Percentiles rank a stretch among this genome's conserved stretches.
phyloP scores from a whole-genome alignment of 2,329 filamentous ascomycete genomes.

The Ustilaginoidea virens region DNA sequence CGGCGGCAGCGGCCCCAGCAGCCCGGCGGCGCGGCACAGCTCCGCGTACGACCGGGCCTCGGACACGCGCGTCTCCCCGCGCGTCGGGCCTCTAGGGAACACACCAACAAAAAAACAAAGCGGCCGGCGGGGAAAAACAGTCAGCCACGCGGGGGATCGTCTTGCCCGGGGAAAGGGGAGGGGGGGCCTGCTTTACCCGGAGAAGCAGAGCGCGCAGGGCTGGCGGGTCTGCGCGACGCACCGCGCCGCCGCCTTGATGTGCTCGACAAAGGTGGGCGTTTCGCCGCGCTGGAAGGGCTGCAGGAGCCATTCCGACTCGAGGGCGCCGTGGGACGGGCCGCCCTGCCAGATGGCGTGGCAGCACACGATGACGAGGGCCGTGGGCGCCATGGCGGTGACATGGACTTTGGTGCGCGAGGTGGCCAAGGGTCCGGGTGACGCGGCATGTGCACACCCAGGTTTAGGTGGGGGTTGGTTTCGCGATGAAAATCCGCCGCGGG shows the following conservation, averaged over 20 bases:
- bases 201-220: conserved; percentile 48
- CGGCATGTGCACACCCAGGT: too few relatives aligned
- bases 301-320: conserved; percentile 55
- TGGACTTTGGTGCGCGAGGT: too few relatives aligned
- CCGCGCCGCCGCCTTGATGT: conserved; percentile 51
- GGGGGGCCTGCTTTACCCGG: conserved; percentile 36
- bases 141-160: too few relatives aligned
- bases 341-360: conserved; percentile 69
- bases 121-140: too few relatives aligned
- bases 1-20: conserved; percentile 8
- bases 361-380: conserved; percentile 60
- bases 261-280: conserved; percentile 62
- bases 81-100: conserved; percentile 54
- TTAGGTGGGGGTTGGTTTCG: too few relatives aligned
- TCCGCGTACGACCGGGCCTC: conserved; percentile 51
- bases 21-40: conserved; percentile 28
- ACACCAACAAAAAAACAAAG: too few relatives aligned
- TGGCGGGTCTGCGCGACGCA: conserved; percentile 28
- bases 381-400: conserved; percentile 1
- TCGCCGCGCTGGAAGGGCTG: conserved; percentile 65
- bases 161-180: background rate
- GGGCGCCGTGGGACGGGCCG: conserved; percentile 32
- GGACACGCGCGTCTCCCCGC: conserved; percentile 35
- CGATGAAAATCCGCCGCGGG: too few relatives aligned
- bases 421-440: too few relatives aligned